Conservation (phyloP, 371 early-diverging fungal genomes). For the Apophysomyces variabilis region DNA sequence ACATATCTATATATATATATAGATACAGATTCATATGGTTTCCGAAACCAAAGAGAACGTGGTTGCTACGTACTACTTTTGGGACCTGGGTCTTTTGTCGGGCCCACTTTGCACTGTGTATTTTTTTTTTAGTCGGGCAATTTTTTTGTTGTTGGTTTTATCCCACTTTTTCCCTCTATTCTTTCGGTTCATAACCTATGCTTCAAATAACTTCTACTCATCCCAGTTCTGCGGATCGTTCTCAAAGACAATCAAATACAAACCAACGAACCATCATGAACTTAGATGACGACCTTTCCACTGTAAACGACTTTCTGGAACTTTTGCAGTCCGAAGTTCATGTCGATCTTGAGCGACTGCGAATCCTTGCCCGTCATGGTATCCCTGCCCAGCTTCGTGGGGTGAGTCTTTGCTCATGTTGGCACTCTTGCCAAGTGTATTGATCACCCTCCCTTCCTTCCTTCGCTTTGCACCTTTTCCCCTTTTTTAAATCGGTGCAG, state of each 20-base stretch:
- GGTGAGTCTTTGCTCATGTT: constrained; percentile 52
- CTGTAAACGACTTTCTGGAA: constrained; percentile 78
- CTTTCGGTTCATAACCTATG: constrained; percentile 8
- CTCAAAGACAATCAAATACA: constrained; percentile 12
- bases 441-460: constrained; percentile 11
- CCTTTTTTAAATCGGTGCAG: constrained; percentile 40
- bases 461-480: constrained; percentile 10
- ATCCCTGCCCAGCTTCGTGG: constrained; percentile 84
- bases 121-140: constrained; percentile 4
- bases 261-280: constrained; percentile 21
- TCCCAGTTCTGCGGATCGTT: constrained; percentile 5
- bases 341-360: constrained; percentile 85
- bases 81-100: too few relatives aligned
- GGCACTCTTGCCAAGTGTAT: constrained; percentile 11
- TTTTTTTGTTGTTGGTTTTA: constrained; percentile 13
- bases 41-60: too few relatives aligned
- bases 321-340: constrained; percentile 87
- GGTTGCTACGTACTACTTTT: too few relatives aligned
- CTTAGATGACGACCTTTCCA: constrained; percentile 50
- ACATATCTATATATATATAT: too few relatives aligned
- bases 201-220: constrained; percentile 3
- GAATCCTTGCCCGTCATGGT: constrained; percentile 85
- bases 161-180: not conserved
- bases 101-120: not conserved
- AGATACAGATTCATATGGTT: too few relatives aligned